Conservation (phyloP, 202 grass and related monocot genomes). For the Zoysia matrella region DNA sequence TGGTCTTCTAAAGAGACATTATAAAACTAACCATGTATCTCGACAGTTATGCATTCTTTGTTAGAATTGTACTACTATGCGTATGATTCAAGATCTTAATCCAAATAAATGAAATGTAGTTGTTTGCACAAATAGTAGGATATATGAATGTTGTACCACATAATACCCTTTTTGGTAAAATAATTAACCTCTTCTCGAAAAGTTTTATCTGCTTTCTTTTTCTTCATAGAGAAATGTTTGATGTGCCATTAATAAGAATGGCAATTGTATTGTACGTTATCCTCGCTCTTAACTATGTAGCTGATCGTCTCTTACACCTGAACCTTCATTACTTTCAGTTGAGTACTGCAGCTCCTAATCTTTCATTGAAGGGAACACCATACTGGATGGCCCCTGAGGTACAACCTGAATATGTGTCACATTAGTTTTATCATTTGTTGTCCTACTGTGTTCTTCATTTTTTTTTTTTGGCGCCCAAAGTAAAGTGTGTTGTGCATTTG, state of each 20-base stretch:
- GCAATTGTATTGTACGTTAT: slow-evolving; percentile 21
- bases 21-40: not conserved
- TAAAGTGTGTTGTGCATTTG: slow-evolving; percentile 12
- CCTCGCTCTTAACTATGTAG: slow-evolving; percentile 21
- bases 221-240: slow-evolving; percentile 14
- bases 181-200: not conserved
- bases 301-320: not conserved
- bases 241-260: not conserved
- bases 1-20: not conserved
- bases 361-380: slow-evolving; percentile 90
- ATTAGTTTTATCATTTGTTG: slow-evolving; percentile 31
- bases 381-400: slow-evolving; percentile 99
- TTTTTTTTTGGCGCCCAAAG: not conserved
- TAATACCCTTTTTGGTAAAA: slow-evolving; percentile 9
- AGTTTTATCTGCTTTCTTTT: slow-evolving; percentile 12
- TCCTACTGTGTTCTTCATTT: not conserved
- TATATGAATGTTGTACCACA: not conserved
- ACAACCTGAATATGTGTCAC: slow-evolving; percentile 30
- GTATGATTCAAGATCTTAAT: not conserved
- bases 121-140: not conserved
- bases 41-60: not conserved
- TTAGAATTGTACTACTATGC: not conserved
- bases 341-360: slow-evolving; percentile 49
- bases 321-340: slow-evolving; percentile 1
- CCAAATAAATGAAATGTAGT: not conserved